Evolutionary conservation across 176 grass and related monocot species (phyloP), one percentile per base, ranked within the genome.

Genomic region (Phragmites australis): DNA sequence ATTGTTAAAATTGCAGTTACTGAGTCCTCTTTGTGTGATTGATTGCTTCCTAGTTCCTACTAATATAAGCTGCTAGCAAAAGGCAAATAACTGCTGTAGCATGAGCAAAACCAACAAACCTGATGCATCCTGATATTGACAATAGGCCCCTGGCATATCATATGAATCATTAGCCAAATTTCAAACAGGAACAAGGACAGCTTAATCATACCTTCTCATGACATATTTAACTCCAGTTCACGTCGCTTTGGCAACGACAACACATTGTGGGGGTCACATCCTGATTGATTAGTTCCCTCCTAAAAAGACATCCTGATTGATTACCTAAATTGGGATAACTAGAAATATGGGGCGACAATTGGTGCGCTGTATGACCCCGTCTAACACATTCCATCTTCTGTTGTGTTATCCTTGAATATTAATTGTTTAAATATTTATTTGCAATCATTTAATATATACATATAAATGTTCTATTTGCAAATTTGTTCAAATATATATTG

Each of bases 161-260:
- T 29, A 84, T 59, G 3, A 37, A 37, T 37, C 48, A 77, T 84
- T 57, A 68, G 72, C 62, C 50, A 66, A 31, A 21, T 26, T 19
- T 39, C 72, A 68, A 76, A 77, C 40, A 58, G 40, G 62, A 68
- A 22, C 39, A 67, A 76, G 72, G 72, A 48, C 72, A 57, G 23
- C 34, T 83, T 67, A 75, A 83, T 83, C 49, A 75, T 75, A 25
- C 47, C 18, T 75, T 13, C 18, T 17, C 34, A 56, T 41, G 60
- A 67, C 1, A 49, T 27, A 42, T 49, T 49, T 30, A 30, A 55
- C 8, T 56, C 39, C 57, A 21, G 57, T 26, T 55, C 34, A 12
- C 57, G 16, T 56, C 55, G 13, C 41, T 66, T 63, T 47, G 51
- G 23, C 41, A 31, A 47, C 23, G 41, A 45, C 79, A 47, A 23